Evolutionary conservation across 2,329 filamentous ascomycete species (phyloP), one percentile per base, ranked within the genome.

Genomic region (Exophiala phaeomuriformis): DNA sequence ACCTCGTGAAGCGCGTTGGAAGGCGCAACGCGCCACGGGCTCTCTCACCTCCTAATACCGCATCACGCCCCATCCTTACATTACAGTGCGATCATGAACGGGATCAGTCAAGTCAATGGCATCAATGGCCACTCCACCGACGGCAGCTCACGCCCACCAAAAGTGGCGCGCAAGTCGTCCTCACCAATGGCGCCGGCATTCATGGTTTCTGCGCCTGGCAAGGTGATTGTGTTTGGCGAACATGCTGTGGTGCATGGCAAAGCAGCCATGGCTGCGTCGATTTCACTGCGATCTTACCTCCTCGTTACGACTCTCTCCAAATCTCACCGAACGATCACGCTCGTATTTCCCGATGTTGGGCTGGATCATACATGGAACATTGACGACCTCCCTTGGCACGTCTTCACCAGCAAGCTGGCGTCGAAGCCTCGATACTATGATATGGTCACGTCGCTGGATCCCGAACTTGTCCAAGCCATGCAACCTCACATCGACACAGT

Each of bases 191-290:
- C 93, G 72, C 90, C 91, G 41, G 77, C 90, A 57, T 98, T 98
- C 69, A 95, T 98, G 88, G 90, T 97, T 53, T 97, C 93, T 10
- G 91, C 94, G 2, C 93, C 93, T 0, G 94, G 91, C 60, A 98
- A 98, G 70, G 93, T 96, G 67, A 98, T 98, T 69, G 88, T 97
- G 49, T 97, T 91, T 72, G 93, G 93, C 62, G 93, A 98, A 71
- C 93, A 98, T 74, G 87, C 93, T 2, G 93, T 97, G n/a, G 93
- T 98, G 19, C 83, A 98, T 67, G 90, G 90, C 67, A 97, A 96
- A 85, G 83, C 90, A 62, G 91, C 93, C 54, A 91, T 98, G 70
- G 93, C 93, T 49, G 94, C 93, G 28, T 85, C 93, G 31, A 94
- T 98, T 55, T 95, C 93, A 30, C 80, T 98, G 30, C 86, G 93